Percentiles rank a stretch among this genome's conserved stretches.
phyloP scores from a whole-genome alignment of 257 asterid genomes.

The Plantago ovata region DNA sequence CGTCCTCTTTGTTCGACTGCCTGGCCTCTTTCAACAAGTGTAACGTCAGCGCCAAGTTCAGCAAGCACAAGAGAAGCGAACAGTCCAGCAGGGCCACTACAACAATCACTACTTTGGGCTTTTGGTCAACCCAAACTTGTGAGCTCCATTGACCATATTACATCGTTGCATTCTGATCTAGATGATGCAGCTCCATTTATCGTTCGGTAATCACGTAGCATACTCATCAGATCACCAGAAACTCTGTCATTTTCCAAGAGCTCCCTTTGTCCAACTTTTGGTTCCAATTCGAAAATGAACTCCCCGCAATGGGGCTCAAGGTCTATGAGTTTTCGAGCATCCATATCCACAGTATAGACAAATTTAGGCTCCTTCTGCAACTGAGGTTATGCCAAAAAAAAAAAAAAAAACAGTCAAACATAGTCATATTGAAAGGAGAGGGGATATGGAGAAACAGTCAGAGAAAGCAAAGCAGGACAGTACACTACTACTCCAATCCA shows the following conservation, averaged over 20 bases:
- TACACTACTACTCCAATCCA: too few species aligned
- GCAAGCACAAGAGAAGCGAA: constrained; percentile 97
- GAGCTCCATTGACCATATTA: constrained; percentile 25
- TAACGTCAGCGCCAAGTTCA: constrained; percentile 92
- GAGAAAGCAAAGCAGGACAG: too few species aligned
- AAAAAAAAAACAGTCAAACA: not conserved
- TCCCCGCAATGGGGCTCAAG: constrained; percentile 80
- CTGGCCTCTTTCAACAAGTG: constrained; percentile 87
- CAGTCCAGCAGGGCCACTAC: constrained; percentile 96
- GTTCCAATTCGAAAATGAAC: constrained; percentile 73
- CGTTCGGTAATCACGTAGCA: constrained; percentile 35
- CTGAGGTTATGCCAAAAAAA: constrained; percentile 16
- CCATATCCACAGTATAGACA: constrained; percentile 86
- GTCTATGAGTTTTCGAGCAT: constrained; percentile 53
- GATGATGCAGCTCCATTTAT: constrained; percentile 27
- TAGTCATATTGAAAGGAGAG: not conserved
- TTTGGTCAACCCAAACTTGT: constrained; percentile 26
- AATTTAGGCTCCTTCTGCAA: constrained; percentile 82
- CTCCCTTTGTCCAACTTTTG: constrained; percentile 64
- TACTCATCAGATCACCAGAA: constrained; percentile 55
- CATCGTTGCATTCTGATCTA: constrained; percentile 21
- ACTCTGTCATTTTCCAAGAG: constrained; percentile 36
- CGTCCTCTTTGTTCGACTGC: constrained; percentile 96
- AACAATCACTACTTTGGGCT: constrained; percentile 75
- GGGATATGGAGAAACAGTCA: not conserved